Evolutionary conservation across 2,329 filamentous ascomycete genomes (phyloP), one percentile per base, ranked within the genome.

Genomic region (Cladosporium austrohemisphaericum): DNA sequence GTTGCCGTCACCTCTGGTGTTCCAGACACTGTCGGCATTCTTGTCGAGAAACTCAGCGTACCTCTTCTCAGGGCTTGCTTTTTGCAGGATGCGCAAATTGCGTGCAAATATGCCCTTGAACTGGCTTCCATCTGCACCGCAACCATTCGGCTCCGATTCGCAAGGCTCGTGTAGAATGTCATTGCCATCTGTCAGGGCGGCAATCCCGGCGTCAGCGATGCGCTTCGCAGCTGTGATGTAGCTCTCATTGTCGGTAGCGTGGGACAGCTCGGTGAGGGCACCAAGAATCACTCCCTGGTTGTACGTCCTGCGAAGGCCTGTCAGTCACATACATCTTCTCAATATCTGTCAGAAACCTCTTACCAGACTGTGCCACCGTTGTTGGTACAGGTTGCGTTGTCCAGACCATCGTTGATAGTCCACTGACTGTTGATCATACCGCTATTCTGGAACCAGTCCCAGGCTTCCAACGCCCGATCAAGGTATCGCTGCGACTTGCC

Each of bases 81-180:
- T 60, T 18, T 84, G 71, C 26, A 89, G 65, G 48, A 78, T 76
- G 26, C 75, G 72, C 16, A 89, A 68, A 60, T 86, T 86, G 16
- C 83, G 76, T 13, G 79, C 73, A 55, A 88, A 86, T 28, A 88
- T 72, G 3, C 85, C 85, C 66, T 89, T 88, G 75, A 88, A 89
- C 59, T 86, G 81, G 77, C 56, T 73, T 1, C 74, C 77, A 49
- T 72, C 69, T 9, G 46, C 61, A 14, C 69, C 70, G 37, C 70
- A 72, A 11, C 64, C 52, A 3, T 44, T 19, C 2, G 62, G 62
- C 47, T 69, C 65, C n/a, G n/a, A n/a, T n/a, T n/a, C 38, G 52
- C 65, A 65, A 1, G 53, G 52, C 32, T 75, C 71, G 48, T 69
- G 67, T 1, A 74, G 55, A 16, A 75, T 63, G 7, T 69, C 68